Base-by-base conservation (phyloP, 768 basidiomycete genomes). In the Rubroboletus pulcherrimus region DNA sequence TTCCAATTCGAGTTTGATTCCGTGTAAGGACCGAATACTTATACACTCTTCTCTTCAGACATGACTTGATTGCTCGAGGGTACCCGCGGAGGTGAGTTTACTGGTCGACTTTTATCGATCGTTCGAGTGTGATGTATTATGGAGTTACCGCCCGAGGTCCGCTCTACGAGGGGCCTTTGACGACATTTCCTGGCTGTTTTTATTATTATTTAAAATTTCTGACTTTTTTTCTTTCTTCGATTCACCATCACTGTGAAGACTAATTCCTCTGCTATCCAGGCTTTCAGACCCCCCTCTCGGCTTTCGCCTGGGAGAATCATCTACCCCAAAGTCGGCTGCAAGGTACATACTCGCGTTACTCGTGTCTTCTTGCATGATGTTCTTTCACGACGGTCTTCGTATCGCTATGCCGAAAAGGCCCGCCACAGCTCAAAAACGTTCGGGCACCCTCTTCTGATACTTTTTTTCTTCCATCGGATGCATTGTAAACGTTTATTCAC, bases 361-460 rank as follows among this genome's bases (percentile, higher is more conserved):
- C 49, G 6, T 0, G 0, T 26, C 19, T 15, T 38, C 3, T 38
- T 41, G 8, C 7, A 54, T 61, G 67, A 66, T 68, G 69, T 34
- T 54, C 34, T 44, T 54, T 59, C 87, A 91, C 89, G 89, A 91
- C 89, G 89, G 89, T 91, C 89, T 91, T 89, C 89, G 89, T 91
- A 91, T 65, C 54, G 71, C 62, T 55, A 73, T 90, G 87, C 85
- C 89, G 89, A 91, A 91, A 88, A 68, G 82, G 89, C 89, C 89
- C 89, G 89, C 85, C 85, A 89, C 84, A 91, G 89, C 89, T 91
- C 89, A 91, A 78, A 78, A 42, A 59, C 65, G 43, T 71, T 83
- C 87, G 89, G 89, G 87, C 88, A 76, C 83, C 87, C 84, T 24
- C 74, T 43, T 59, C 87, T 89, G 87, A 89, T 75, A 5, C 52